A percentile compares a stretch with the other conserved stretches of the same genome.
These are phyloP conservation scores for Pseudocercospora crystallina DNA, from an alignment of 2,329 filamentous ascomycete genomes.

Conservation along the genomic window DNA sequence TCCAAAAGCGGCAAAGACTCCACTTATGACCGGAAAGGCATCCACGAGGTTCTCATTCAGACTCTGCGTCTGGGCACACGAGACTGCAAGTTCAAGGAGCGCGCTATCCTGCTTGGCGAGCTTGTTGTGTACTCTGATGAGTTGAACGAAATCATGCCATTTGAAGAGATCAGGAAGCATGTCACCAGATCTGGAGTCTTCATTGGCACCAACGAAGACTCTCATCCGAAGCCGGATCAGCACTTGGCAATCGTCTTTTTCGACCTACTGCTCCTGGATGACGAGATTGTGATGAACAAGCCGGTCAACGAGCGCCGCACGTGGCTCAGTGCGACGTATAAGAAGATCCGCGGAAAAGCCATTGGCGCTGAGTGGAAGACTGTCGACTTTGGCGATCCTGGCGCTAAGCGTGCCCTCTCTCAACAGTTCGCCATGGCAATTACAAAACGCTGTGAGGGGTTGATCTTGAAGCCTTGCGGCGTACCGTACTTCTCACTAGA, in stretches of 20 bases:
- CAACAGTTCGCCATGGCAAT: slow-evolving; percentile 68
- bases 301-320: slow-evolving; percentile 61
- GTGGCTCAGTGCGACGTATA: slow-evolving; percentile 58
- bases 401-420: slow-evolving; percentile 56
- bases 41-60: slow-evolving; percentile 64
- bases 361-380: slow-evolving; percentile 66
- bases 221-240: slow-evolving; percentile 56
- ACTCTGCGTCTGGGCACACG: slow-evolving; percentile 62
- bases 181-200: slow-evolving; percentile 70
- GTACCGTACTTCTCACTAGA: slow-evolving; percentile 67
- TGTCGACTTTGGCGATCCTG: slow-evolving; percentile 61
- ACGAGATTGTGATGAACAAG: slow-evolving; percentile 52
- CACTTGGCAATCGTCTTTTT: slow-evolving; percentile 63
- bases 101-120: slow-evolving; percentile 82
- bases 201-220: slow-evolving; percentile 68
- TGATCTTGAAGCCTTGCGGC: slow-evolving; percentile 74
- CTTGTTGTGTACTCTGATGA: slow-evolving; percentile 73
- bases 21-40: slow-evolving; percentile 63
- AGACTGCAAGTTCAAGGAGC: slow-evolving; percentile 59
- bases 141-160: slow-evolving; percentile 66
- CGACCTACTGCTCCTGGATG: slow-evolving; percentile 59
- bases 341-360: slow-evolving; percentile 59
- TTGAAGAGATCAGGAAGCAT: slow-evolving; percentile 80
- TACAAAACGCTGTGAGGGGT: slow-evolving; percentile 67
- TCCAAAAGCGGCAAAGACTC: slow-evolving; percentile 92